Conservation (phyloP, 1,284 basidiomycete species). For the Austroboletus novae-zelandiae region DNA sequence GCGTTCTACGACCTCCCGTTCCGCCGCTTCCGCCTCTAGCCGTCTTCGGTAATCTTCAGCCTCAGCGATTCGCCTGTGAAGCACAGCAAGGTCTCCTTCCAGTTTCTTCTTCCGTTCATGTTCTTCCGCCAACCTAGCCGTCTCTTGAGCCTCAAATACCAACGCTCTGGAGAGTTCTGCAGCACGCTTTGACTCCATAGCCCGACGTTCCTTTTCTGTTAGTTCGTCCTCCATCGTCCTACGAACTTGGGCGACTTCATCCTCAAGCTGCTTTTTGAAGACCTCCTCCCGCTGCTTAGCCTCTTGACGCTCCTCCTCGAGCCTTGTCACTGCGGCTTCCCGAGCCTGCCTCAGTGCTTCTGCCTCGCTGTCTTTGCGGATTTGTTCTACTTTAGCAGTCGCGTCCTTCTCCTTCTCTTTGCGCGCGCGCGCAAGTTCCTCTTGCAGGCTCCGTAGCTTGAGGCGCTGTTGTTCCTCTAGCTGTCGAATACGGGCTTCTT, state of each 20-base stretch:
- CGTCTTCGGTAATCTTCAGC: conserved; percentile 29
- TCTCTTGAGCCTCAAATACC: conserved; percentile 31
- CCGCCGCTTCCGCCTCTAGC: conserved; percentile 28
- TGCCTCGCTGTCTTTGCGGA: conserved; percentile 18
- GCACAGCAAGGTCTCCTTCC: conserved; percentile 27
- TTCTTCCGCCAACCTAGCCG: conserved; percentile 29
- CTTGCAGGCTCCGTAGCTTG: conserved; percentile 25
- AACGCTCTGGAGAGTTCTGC: conserved; percentile 29
- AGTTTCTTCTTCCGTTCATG: conserved; percentile 29
- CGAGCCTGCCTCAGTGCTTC: conserved; percentile 15
- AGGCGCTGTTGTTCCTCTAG: conserved; percentile 29
- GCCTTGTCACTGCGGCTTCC: conserved; percentile 21
- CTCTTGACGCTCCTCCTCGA: conserved; percentile 30
- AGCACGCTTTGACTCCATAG: conserved; percentile 22
- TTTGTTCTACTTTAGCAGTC: conserved; percentile 15
- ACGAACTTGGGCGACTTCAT: conserved; percentile 26
- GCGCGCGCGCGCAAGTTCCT: conserved; percentile 27
- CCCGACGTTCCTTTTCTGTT: conserved; percentile 22
- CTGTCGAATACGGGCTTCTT: conserved; percentile 27
- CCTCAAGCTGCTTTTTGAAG: conserved; percentile 26
- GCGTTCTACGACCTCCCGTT: conserved; percentile 28
- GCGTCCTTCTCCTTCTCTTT: conserved; percentile 19
- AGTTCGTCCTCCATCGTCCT: conserved; percentile 23
- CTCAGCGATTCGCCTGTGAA: conserved; percentile 27
- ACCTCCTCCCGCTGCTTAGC: conserved; percentile 23